These are phyloP conservation scores for Syzygium aromaticum DNA, from an alignment of 345 rosid species.

Conservation along the genomic window DNA sequence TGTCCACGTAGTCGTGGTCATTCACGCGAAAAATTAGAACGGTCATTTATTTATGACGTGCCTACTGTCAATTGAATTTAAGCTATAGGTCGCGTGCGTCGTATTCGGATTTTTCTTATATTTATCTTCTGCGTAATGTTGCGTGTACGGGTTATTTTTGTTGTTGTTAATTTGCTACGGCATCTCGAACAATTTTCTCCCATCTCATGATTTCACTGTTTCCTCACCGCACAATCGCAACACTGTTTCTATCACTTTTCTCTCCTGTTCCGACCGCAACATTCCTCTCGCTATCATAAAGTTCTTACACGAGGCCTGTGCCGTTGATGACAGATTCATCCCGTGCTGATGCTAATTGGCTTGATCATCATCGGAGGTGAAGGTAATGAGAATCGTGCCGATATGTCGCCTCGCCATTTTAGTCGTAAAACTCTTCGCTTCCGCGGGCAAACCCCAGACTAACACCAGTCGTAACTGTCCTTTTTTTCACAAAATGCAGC, in stretches of 20 bases:
- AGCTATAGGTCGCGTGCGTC: neutral
- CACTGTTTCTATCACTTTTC: neutral
- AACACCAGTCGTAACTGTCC: neutral
- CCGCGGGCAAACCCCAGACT: neutral
- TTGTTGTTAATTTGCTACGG: neutral
- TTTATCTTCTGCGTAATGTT: neutral
- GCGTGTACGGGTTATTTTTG: neutral
- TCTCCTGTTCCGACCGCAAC: neutral
- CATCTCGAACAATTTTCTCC: neutral
- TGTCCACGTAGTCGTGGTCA: neutral
- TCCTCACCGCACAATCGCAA: too few relatives aligned
- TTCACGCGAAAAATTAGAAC: neutral
- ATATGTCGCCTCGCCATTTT: neutral
- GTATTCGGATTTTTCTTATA: neutral
- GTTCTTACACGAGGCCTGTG: neutral
- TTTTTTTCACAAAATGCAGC: slow-evolving; percentile 25
- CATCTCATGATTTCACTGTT: neutral
- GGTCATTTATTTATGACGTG: neutral
- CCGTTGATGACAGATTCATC: slow-evolving; percentile 51
- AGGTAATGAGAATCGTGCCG: slow-evolving; percentile 34
- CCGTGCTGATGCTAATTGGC: slow-evolving; percentile 90
- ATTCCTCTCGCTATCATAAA: neutral
- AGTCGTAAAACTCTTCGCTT: neutral
- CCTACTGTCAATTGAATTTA: neutral
- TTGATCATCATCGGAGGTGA: slow-evolving; percentile 83